Evolutionary conservation across 2,329 filamentous ascomycete genomes (phyloP).

Genomic region (Paecilomyces sp.): DNA sequence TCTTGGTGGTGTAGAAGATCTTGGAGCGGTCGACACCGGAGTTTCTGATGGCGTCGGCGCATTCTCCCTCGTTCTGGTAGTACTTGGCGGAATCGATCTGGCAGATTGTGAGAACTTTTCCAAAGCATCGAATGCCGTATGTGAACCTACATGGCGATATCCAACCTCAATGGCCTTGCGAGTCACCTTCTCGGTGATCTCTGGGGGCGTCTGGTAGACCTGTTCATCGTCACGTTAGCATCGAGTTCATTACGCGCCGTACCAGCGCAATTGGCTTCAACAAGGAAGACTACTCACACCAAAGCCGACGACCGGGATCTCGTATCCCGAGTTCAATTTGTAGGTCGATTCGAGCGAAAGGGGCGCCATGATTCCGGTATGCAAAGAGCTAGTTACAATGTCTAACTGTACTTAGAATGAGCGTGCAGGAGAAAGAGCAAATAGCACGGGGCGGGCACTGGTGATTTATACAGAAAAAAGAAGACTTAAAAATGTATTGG

Average conservation of each 20-base stretch:
- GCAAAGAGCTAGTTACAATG: not conserved
- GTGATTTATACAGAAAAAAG: not conserved
- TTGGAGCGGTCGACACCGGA: conserved; percentile 47
- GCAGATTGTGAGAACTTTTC: too few species aligned
- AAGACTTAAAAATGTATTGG: not conserved
- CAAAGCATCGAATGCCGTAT: not conserved
- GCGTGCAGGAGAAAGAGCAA: not conserved
- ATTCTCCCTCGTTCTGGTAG: conserved; percentile 53
- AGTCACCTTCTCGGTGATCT: conserved; percentile 51
- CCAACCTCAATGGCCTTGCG: conserved; percentile 49
- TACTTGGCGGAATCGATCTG: conserved; percentile 52
- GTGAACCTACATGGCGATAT: conserved; percentile 48
- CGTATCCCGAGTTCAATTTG: conserved; percentile 32
- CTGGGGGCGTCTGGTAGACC: conserved; percentile 44
- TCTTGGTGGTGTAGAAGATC: conserved; percentile 58
- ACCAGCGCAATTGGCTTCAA: not conserved
- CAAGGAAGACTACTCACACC: conserved; percentile 24
- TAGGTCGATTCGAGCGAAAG: conserved; percentile 27
- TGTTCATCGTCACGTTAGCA: conserved; percentile 12
- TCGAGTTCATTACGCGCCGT: not conserved
- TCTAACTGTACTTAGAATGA: not conserved
- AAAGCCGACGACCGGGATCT: conserved; percentile 35
- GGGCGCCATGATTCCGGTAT: conserved; percentile 15
- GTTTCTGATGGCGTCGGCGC: conserved; percentile 45
- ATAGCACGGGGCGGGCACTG: not conserved